Evolutionary conservation across 2,329 filamentous ascomycete genomes (phyloP).

Genomic region (Diplodia intermedia): DNA sequence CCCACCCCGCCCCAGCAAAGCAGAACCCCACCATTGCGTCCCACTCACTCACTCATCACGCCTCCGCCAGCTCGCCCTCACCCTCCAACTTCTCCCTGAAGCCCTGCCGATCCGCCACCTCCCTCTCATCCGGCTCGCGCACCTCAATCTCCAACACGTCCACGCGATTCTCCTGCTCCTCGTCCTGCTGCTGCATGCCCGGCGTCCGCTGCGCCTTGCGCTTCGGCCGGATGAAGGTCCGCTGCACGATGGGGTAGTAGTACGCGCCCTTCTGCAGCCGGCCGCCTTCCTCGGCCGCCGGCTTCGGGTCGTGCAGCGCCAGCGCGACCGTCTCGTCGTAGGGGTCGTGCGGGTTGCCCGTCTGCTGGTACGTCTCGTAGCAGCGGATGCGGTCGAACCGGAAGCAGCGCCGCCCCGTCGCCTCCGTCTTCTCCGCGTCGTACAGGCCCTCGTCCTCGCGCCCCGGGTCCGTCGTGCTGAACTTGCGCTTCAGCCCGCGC

Average conservation of each 20-base stretch:
- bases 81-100: conserved; percentile 25
- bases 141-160: conserved; percentile 61
- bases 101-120: conserved; percentile 47
- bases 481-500: conserved; percentile 62
- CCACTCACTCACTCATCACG: background rate
- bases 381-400: conserved; percentile 64
- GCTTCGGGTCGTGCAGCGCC: conserved; percentile 62
- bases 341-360: conserved; percentile 57
- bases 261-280: conserved; percentile 61
- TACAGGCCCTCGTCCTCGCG: conserved; percentile 52
- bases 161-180: conserved; percentile 55
- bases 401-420: conserved; percentile 49
- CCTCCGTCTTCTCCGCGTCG: conserved; percentile 51
- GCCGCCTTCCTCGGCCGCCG: conserved; percentile 41
- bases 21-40: too few species aligned
- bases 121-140: conserved; percentile 58
- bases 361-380: conserved; percentile 66
- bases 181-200: conserved; percentile 45
- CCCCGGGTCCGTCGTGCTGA: conserved; percentile 63
- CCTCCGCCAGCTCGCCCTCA: conserved; percentile 17
- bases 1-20: too few species aligned
- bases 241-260: conserved; percentile 66
- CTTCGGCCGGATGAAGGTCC: conserved; percentile 59
- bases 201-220: conserved; percentile 53
- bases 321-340: conserved; percentile 64